These are phyloP conservation scores for Lactarius hatsudake DNA, from an alignment of 768 basidiomycete genomes.

Conservation along the genomic window DNA sequence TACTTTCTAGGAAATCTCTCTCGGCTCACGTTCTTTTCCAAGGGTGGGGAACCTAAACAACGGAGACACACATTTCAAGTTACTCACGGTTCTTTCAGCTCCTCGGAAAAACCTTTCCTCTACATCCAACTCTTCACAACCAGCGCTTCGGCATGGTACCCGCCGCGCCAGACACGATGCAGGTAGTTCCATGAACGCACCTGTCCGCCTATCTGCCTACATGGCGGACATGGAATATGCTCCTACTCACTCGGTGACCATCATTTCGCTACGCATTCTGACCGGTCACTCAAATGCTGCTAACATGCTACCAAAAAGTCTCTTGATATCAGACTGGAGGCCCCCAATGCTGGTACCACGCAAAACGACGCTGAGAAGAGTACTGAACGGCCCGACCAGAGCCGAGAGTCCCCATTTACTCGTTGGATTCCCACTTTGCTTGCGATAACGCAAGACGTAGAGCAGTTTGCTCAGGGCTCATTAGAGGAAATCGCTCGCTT, in stretches of 20 bases:
- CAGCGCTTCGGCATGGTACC: background rate
- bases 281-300: background rate
- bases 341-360: background rate
- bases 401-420: no score
- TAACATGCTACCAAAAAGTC: background rate
- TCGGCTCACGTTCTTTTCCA: no score
- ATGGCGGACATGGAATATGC: background rate
- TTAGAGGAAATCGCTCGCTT: background rate
- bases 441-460: constrained; percentile 7
- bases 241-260: background rate
- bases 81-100: no score
- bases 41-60: no score
- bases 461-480: background rate
- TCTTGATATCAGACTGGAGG: background rate
- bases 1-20: no score
- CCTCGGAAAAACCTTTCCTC: no score
- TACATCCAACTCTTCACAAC: background rate
- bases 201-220: background rate
- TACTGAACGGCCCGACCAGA: background rate
- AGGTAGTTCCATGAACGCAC: background rate
- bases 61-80: no score
- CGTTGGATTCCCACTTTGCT: background rate
- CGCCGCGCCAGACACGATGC: background rate
- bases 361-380: background rate
- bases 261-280: background rate